These are phyloP conservation scores for Talaromyces wortmannii DNA, from an alignment of 495 filamentous ascomycete genomes.

Conservation along the genomic window DNA sequence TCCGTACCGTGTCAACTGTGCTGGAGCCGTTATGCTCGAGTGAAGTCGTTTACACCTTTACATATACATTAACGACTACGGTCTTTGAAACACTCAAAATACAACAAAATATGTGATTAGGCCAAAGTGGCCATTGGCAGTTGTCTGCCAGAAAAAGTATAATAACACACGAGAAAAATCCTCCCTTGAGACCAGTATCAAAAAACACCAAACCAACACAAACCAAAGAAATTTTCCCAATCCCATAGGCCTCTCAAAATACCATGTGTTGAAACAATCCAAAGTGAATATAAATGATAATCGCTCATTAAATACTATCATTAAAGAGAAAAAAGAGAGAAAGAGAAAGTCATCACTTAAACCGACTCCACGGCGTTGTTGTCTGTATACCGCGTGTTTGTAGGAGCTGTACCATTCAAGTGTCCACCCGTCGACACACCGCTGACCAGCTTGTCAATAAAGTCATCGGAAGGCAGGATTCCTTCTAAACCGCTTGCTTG, in stretches of 20 bases:
- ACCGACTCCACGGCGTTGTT: not conserved
- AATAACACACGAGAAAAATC: not conserved
- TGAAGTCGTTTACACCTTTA: too few relatives aligned
- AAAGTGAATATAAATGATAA: not conserved
- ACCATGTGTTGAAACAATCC: not conserved
- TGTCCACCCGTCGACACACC: conserved; percentile 23
- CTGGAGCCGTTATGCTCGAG: too few relatives aligned
- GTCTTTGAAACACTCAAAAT: not conserved
- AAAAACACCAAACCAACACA: too few relatives aligned
- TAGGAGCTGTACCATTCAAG: not conserved
- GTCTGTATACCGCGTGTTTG: conserved; percentile 1
- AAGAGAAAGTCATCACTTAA: not conserved
- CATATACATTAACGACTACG: not conserved
- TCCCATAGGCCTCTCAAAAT: not conserved
- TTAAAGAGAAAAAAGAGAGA: not conserved
- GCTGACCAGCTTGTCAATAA: conserved; percentile 35
- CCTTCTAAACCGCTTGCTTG: conserved; percentile 26
- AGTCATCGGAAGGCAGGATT: conserved; percentile 28
- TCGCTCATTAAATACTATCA: not conserved
- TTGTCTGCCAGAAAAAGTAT: not conserved
- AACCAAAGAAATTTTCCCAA: too few relatives aligned
- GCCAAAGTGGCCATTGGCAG: not conserved
- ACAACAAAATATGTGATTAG: not conserved
- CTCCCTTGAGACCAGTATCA: not conserved
- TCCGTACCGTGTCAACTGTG: too few relatives aligned